phyloP scores from a whole-genome alignment of 2,329 filamentous ascomycete species.

The Phyllosticta citrichinensis region DNA sequence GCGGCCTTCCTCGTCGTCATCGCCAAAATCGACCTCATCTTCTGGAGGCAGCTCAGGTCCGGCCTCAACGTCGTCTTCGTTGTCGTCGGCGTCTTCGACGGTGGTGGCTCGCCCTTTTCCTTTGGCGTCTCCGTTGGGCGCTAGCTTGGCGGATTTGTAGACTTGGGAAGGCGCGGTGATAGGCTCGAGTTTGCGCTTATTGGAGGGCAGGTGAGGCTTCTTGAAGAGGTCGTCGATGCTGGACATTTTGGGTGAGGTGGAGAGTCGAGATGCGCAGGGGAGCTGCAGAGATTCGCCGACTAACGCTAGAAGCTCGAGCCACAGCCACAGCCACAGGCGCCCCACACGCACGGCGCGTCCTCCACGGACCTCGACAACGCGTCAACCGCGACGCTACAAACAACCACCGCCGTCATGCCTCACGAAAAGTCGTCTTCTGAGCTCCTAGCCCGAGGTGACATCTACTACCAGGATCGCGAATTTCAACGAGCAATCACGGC shows the following conservation, averaged over 20 bases:
- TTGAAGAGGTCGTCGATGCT: constrained; percentile 56
- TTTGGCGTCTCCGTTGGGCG: constrained; percentile 40
- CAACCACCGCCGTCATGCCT: constrained; percentile 16
- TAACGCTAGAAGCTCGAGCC: neutral
- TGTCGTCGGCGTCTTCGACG: constrained; percentile 39
- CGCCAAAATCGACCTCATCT: constrained; percentile 44
- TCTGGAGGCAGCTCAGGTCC: constrained; percentile 47
- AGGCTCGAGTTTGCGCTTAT: constrained; percentile 51
- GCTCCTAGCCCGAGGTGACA: constrained; percentile 24
- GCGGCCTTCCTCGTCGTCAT: constrained; percentile 80
- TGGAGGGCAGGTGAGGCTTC: constrained; percentile 38
- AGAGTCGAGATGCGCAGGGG: neutral
- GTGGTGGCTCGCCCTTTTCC: constrained; percentile 37
- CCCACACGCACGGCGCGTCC: constrained; percentile 6
- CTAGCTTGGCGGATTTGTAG: constrained; percentile 51
- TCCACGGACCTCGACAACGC: neutral
- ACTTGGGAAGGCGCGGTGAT: constrained; percentile 45
- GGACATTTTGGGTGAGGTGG: constrained; percentile 34
- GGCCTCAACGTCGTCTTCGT: constrained; percentile 34
- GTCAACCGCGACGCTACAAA: neutral
- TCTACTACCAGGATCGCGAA: constrained; percentile 27
- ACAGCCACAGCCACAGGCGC: no score
- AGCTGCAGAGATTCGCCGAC: constrained; percentile 1
- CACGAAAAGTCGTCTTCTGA: constrained; percentile 24
- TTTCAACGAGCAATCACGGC: constrained; percentile 25